Evolutionary conservation across 2,329 filamentous ascomycete species (phyloP).

Genomic region (Phialemoniopsis sp.): DNA sequence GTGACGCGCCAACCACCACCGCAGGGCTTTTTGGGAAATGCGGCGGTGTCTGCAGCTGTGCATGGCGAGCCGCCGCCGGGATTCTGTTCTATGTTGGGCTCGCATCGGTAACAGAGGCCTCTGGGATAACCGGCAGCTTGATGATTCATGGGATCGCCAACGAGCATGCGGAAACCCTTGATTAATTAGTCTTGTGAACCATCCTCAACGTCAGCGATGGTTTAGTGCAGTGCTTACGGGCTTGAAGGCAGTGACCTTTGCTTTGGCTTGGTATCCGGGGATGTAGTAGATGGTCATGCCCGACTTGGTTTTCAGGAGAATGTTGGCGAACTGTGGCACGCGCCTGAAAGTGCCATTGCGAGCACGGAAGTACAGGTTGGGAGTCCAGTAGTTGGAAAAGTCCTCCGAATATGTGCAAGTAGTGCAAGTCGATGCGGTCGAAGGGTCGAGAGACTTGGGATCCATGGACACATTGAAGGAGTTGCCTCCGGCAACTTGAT

Average conservation of each 20-base stretch:
- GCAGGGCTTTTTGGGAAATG: constrained; percentile 1
- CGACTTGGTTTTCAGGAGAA: constrained; percentile 28
- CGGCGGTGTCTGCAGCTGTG: background rate
- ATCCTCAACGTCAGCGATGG: constrained; percentile 27
- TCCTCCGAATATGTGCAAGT: constrained; percentile 61
- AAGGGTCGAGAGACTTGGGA: constrained; percentile 2
- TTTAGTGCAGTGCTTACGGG: constrained; percentile 29
- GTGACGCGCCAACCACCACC: constrained; percentile 1
- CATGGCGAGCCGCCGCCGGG: constrained; percentile 1
- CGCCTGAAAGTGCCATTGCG: constrained; percentile 53
- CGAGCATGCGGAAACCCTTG: constrained; percentile 60
- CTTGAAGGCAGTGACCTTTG: background rate
- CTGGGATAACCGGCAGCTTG: constrained; percentile 33
- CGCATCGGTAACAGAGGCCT: constrained; percentile 1
- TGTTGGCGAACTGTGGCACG: constrained; percentile 34
- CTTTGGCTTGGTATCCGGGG: background rate
- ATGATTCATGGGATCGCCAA: constrained; percentile 52
- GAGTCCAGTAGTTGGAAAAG: constrained; percentile 66
- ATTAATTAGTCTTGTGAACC: constrained; percentile 52
- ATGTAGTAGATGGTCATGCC: constrained; percentile 45
- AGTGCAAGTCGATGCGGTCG: constrained; percentile 49
- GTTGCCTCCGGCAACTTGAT: constrained; percentile 1
- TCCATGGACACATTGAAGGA: constrained; percentile 3
- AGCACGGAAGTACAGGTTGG: constrained; percentile 42
- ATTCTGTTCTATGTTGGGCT: background rate